Percentiles rank a stretch among this genome's conserved stretches.
Evolutionary conservation across 164 flowering plant species (phyloP).

Genomic region (Vitis vinifera): ASM3070453v1 NC_081815.1:3476501-3477000

Average conservation of each 20-base stretch:
- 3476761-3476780: slow-evolving; percentile 88
- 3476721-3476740: slow-evolving; percentile 76
- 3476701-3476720: slow-evolving; percentile 90
- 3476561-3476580: neutral
- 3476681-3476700: neutral
- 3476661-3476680: neutral
- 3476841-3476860: neutral
- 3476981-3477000: too few species aligned
- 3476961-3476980: too few species aligned
- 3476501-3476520: too few species aligned
- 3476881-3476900: neutral
- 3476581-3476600: too few species aligned
- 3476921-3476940: neutral
- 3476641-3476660: too few species aligned
- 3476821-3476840: neutral
- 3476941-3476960: neutral
- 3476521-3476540: too few species aligned
- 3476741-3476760: slow-evolving; percentile 76
- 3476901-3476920: neutral
- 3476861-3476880: neutral
- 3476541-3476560: neutral
- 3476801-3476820: slow-evolving; percentile 44
- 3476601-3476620: too few species aligned
- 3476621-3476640: too few species aligned
- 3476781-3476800: slow-evolving; percentile 80